These are phyloP conservation scores for Clathrus columnatus DNA, from an alignment of 768 basidiomycete genomes.

Conservation along the genomic window DNA sequence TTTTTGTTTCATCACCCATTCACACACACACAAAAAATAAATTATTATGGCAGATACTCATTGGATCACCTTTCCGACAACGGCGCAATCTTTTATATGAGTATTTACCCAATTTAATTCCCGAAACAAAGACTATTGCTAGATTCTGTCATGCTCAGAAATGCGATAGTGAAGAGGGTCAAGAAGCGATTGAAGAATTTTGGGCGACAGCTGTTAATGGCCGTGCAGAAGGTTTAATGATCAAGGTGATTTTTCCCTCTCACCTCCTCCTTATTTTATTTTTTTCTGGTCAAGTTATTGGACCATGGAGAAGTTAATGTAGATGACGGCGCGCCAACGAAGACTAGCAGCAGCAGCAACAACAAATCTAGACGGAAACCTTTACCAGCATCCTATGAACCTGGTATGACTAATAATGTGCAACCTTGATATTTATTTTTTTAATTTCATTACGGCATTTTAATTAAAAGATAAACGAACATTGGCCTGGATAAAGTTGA, in stretches of 20 bases:
- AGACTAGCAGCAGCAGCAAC: constrained; percentile 8
- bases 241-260: constrained; percentile 46
- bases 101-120: constrained; percentile 46
- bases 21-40: too few species aligned
- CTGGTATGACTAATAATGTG: constrained; percentile 33
- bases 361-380: constrained; percentile 47
- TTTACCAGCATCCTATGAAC: constrained; percentile 80
- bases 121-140: constrained; percentile 41
- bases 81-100: constrained; percentile 57
- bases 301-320: constrained; percentile 42
- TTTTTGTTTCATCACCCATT: constrained; percentile 6
- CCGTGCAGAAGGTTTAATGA: constrained; percentile 88
- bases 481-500: constrained; percentile 83
- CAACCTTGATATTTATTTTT: background rate
- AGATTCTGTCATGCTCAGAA: constrained; percentile 68
- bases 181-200: constrained; percentile 60
- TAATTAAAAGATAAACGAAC: constrained; percentile 60
- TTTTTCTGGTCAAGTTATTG: constrained; percentile 42
- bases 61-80: constrained; percentile 60
- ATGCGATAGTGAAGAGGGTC: constrained; percentile 54
- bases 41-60: constrained; percentile 43
- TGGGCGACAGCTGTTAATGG: constrained; percentile 68
- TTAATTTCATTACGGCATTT: background rate
- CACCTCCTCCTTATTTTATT: background rate
- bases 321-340: constrained; percentile 22